Base-by-base conservation (phyloP, 805 yeast genomes). In the Tetrapisispora nanseiensis region DNA sequence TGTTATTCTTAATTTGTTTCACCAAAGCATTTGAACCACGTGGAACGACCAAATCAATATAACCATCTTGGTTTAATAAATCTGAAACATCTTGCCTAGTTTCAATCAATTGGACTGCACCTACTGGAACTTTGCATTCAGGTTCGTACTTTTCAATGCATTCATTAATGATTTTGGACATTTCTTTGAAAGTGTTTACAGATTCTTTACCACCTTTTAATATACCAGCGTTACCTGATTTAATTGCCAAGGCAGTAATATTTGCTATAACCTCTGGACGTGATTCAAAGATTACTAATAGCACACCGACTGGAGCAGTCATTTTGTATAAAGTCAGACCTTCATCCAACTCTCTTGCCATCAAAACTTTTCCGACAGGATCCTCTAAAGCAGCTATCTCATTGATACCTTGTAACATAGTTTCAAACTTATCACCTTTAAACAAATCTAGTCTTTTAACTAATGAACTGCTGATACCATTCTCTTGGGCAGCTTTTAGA, bases 231-330 rank as follows among this genome's bases (percentile, higher is more conserved):
- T 92, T 92, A 37, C 97, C 97, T 2, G 96, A 86, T 62, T 94
- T 92, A 59, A 92, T 80, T 16, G 97, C 95, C 54, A 92, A 71
- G 0, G 98, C 92, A 12, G 96, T 82, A 56, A 92, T 92, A 60
- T 92, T 94, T 42, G 98, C 98, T 68, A 92, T 92, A 10, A 92
- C 98, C 61, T 92, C 99, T 30, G 99, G 99, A 56, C 99, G 76
- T 24, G 95, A 78, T 65, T 92, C 99, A 61, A 92, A 92, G 42
- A 92, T 94, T 36, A 92, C 87, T 47, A 92, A 69, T 35, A 92
- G 64, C 0, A 86, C 97, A 16, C 99, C 99, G 5, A 92, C 87
- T 12, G 99, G 98, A 22, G 95, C 84, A 5, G 95, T 82, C 11
- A 90, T 72, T 57, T 95, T 71, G 62, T 78, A 82, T 46, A 92